A percentile compares a stretch with the other conserved stretches of the same genome.
These are phyloP conservation scores for Borovskyia barvae DNA, from an alignment of 208 protist species.

Conservation along the genomic window DNA sequence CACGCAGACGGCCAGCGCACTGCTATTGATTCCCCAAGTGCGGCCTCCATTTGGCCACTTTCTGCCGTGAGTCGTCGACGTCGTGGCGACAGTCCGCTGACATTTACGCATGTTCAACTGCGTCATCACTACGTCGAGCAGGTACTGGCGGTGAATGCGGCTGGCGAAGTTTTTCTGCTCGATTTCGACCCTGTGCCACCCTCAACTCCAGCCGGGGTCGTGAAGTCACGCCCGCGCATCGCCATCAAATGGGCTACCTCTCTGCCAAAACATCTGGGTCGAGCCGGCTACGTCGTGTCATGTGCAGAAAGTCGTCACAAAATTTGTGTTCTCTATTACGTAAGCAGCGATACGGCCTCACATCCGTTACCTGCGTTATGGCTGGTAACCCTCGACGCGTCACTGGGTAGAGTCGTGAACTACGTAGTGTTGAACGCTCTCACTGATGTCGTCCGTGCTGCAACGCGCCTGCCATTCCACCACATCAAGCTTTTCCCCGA, in stretches of 20 bases:
- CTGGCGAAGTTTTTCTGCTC: conserved; percentile 59
- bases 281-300: conserved; percentile 34
- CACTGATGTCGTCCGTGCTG: conserved; percentile 37
- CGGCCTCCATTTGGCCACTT: conserved; percentile 16
- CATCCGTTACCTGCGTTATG: conserved; percentile 37
- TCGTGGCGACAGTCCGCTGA: conserved; percentile 8
- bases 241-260: conserved; percentile 54
- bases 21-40: too few relatives aligned
- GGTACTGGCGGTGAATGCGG: conserved; percentile 44
- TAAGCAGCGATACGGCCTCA: conserved; percentile 32
- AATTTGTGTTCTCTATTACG: conserved; percentile 39
- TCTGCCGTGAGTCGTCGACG: not conserved
- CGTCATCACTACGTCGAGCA: conserved; percentile 39
- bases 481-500: conserved; percentile 61
- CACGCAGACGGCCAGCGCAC: too few relatives aligned
- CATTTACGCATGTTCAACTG: conserved; percentile 55
- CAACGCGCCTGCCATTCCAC: conserved; percentile 38
- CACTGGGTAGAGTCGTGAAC: conserved; percentile 51
- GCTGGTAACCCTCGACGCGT: conserved; percentile 53
- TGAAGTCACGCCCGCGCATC: not conserved
- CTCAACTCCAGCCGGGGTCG: not conserved
- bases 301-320: conserved; percentile 52
- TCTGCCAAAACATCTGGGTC: conserved; percentile 41
- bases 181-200: conserved; percentile 29
- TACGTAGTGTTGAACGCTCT: conserved; percentile 60